These are phyloP conservation scores for Brasenia schreberi DNA, from an alignment of 164 flowering plant species.

Conservation along the genomic window DNA sequence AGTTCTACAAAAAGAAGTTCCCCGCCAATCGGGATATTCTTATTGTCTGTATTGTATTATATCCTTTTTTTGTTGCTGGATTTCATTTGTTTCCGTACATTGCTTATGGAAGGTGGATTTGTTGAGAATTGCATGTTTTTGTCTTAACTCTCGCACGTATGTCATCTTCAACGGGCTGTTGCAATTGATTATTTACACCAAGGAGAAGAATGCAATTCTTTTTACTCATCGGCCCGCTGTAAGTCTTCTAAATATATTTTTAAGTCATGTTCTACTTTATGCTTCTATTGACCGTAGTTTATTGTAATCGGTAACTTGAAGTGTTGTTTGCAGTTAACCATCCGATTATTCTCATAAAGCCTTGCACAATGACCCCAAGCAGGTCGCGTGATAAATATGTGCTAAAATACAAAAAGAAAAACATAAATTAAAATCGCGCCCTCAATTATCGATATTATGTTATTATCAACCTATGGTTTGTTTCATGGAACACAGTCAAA, in stretches of 20 bases:
- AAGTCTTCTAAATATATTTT: conserved; percentile 10
- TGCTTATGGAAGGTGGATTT: neutral
- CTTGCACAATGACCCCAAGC: too few species aligned
- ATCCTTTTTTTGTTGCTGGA: conserved; percentile 41
- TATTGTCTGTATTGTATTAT: conserved; percentile 71
- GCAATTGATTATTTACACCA: conserved; percentile 66
- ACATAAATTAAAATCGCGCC: too few species aligned
- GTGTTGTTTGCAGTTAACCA: too few species aligned
- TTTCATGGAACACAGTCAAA: too few species aligned
- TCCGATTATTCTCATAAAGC: too few species aligned
- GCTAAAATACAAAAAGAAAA: too few species aligned
- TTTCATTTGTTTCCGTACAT: neutral
- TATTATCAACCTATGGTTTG: too few species aligned
- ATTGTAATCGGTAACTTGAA: too few species aligned
- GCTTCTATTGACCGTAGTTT: neutral
- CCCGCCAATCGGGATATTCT: conserved; percentile 71
- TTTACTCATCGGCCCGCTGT: conserved; percentile 77
- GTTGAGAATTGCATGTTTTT: neutral
- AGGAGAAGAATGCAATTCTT: conserved; percentile 82
- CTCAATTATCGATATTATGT: too few species aligned
- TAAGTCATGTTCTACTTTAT: neutral
- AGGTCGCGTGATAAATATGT: too few species aligned
- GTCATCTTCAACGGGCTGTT: conserved; percentile 43
- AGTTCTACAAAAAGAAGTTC: conserved; percentile 87
- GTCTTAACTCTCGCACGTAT: conserved; percentile 66